Percentiles rank a stretch among this genome's conserved stretches.
Conservation (phyloP, 257 asterid genomes). For the Catharanthus roseus region DNA sequence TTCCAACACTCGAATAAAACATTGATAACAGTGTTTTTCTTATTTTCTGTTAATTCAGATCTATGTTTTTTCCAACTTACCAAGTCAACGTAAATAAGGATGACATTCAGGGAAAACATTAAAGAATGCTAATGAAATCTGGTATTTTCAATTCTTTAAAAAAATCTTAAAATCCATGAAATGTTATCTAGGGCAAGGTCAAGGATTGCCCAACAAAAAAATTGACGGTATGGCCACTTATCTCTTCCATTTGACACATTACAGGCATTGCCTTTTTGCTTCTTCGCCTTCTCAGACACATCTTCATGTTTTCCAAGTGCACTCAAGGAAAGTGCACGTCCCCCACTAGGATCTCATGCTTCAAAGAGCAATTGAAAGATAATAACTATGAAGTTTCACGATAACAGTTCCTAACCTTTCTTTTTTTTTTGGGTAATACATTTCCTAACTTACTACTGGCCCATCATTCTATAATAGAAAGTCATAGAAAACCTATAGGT, state of each 20-base stretch:
- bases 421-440: neutral
- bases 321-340: neutral
- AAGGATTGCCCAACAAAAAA: neutral
- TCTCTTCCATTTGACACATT: neutral
- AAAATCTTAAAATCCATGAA: neutral
- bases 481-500: neutral
- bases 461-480: slow-evolving; percentile 1
- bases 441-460: neutral
- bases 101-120: neutral
- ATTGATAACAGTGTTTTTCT: neutral
- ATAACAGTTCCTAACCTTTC: too few relatives aligned
- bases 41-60: neutral
- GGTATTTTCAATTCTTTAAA: neutral
- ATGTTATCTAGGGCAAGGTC: neutral
- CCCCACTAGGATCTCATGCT: neutral
- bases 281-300: neutral
- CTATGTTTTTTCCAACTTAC: neutral
- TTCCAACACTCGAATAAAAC: neutral
- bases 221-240: neutral
- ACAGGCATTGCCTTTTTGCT: neutral
- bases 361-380: neutral
- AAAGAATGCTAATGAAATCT: neutral
- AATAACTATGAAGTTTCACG: neutral
- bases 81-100: neutral
- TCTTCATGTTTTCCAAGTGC: neutral